Evolutionary conservation across 129 eudicot genomes (phyloP).

Genomic region (Artemisia argyi): DNA sequence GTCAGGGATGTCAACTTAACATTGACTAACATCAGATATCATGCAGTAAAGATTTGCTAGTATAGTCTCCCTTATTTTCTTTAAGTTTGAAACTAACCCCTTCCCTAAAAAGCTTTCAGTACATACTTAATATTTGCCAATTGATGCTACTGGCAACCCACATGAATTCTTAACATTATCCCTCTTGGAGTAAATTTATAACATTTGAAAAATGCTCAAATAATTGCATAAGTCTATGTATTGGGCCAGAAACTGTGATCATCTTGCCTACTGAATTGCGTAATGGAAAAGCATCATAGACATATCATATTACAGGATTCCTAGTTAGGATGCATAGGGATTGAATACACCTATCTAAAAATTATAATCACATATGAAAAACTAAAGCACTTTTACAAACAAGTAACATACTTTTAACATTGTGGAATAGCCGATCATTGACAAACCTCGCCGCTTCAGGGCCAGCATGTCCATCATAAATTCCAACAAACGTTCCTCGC

Average conservation of each 20-base stretch:
- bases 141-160: conserved; percentile 1
- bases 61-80: neutral
- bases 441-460: conserved; percentile 25
- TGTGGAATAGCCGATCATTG: conserved; percentile 18
- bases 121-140: neutral
- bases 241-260: too few relatives aligned
- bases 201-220: neutral
- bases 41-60: too few relatives aligned
- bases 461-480: conserved; percentile 50
- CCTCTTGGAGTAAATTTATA: too few relatives aligned
- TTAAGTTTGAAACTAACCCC: neutral
- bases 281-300: too few relatives aligned
- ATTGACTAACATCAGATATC: neutral
- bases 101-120: neutral
- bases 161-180: conserved; percentile 1
- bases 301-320: neutral
- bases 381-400: neutral
- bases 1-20: neutral
- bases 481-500: conserved; percentile 74
- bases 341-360: neutral
- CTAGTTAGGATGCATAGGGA: neutral
- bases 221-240: neutral
- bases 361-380: neutral
- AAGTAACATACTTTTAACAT: conserved; percentile 18
- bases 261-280: too few relatives aligned